Evolutionary conservation across 1,284 basidiomycete species (phyloP).

Genomic region (Xanthoconium separans): DNA sequence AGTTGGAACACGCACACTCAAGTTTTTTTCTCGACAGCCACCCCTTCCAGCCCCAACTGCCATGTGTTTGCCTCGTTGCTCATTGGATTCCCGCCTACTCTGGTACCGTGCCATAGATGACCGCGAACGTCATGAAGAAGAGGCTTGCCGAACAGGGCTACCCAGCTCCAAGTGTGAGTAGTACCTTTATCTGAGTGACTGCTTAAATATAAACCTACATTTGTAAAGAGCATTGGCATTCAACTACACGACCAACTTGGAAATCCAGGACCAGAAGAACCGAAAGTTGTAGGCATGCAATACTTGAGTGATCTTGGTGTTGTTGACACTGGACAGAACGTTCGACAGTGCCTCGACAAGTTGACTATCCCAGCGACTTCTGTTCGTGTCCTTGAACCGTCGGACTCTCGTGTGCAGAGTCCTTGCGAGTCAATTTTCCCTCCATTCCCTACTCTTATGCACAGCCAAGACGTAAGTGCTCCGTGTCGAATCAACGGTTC

Average conservation of each 20-base stretch:
- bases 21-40: not conserved
- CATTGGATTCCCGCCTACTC: no score
- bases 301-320: not conserved
- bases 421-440: constrained; percentile 8
- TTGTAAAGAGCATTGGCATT: constrained; percentile 1
- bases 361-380: constrained; percentile 14
- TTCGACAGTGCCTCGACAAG: constrained; percentile 8
- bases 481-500: not conserved
- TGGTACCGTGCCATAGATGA: not conserved
- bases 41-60: not conserved
- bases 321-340: constrained; percentile 13
- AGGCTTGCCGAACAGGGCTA: not conserved
- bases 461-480: constrained; percentile 10
- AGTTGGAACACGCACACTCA: not conserved
- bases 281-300: constrained; percentile 3
- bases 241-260: constrained; percentile 4
- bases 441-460: constrained; percentile 9
- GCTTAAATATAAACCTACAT: constrained; percentile 6
- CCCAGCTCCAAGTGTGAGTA: constrained; percentile 12
- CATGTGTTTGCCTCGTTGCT: constrained; percentile 11
- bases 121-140: not conserved
- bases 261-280: not conserved
- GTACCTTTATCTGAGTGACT: no score
- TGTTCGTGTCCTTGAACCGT: not conserved
- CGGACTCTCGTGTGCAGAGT: constrained; percentile 8